Base-by-base conservation (phyloP, 495 filamentous ascomycete species). In the Neurospora hispaniola region DNA sequence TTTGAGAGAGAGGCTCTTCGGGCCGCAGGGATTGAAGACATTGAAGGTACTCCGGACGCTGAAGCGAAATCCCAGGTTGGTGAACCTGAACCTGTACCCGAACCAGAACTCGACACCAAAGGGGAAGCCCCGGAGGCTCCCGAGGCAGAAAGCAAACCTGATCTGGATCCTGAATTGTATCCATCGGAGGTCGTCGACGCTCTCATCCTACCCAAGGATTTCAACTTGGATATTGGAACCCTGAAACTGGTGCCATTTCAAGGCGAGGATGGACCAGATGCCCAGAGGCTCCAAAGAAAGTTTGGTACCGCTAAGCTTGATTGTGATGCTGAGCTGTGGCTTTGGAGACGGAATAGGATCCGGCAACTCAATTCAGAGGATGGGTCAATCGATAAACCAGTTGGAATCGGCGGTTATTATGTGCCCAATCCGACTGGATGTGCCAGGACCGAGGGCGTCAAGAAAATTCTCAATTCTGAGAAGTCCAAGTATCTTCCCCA, bases 401-500 rank as follows among this genome's bases (percentile, higher is more conserved):
- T 83, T 0, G 87, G 70, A 71, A 96, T 98, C 70, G 88, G 92
- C 66, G 96, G 94, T 44, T 97, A 98, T 77, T 97, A 97, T 79
- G 91, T 97, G 20, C 88, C 92, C 1, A 99, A 98, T 73, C 70
- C 83, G 0, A 91, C 92, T 38, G 96, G 96, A 42, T 91, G 89
- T 77, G 95, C 96, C 46, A 88, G 96, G 72, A 98, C 96, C 0
- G 94, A 98, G 86, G 94, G 94, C 23, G 90, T 91, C 70, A 95
- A 94, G 82, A 95, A 93, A 83, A 98, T 99, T 54, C 86, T 96
- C 62, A 94, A 99, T 77, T 91, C 93, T 0, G 96, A 98, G 79
- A 99, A 99, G 82, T 97, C 94, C 41, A 96, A 96, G 80, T 99
- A 99, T 76, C 89, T 99, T 3, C 96, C 96, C 9, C 96, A 99